Base-by-base conservation (phyloP, 305 asterid species). In the Solanum aculeatissimum region DNA sequence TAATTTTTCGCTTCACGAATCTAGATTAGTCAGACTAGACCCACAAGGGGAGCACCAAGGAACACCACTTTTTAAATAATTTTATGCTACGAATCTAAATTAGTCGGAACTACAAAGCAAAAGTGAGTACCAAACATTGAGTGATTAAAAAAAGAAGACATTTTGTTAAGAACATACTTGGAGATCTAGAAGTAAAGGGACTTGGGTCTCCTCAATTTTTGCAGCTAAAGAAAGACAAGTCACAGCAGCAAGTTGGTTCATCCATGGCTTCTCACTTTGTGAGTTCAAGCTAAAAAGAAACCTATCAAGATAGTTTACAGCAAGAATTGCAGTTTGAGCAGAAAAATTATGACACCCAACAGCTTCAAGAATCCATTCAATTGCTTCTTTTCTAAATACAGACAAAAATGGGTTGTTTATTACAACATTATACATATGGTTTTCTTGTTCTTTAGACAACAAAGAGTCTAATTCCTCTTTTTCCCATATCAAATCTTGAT, bases 171-270 rank as follows among this genome's bases (percentile, higher is more conserved):
- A 11, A 88, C 94, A 63, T 93, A 93, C 97, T 91, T 94, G 98
- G 84, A 94, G 88, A 84, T 93, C 94, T 53, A 93, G 38, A 74
- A 94, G 94, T 4, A 94, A 91, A 79, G 97, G 97, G 4, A 90
- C 97, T 83, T 87, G 87, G 49, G 90, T 90, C 85, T 92, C 98
- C 68, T 94, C 98, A 83, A 94, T 87, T 88, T 94, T 93, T 1
- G 97, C 95, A 90, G 98, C 97, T 83, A 94, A 86, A 83, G 97
- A 94, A 25, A 94, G 92, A 82, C 92, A 94, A 80, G 95, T 89
- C 42, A 94, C 97, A 57, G 97, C 95, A 83, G 93, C 91, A 27
- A 95, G 89, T 13, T 95, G 98, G 74, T 85, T 83, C 94, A 90
- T 90, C 98, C 98, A 94, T 86, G 98, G 94, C 89, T 92, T 94